Evolutionary conservation across 148 eudicot genomes (phyloP), one percentile per base, ranked within the genome.

Genomic region (Suaeda aralocaspica): DNA sequence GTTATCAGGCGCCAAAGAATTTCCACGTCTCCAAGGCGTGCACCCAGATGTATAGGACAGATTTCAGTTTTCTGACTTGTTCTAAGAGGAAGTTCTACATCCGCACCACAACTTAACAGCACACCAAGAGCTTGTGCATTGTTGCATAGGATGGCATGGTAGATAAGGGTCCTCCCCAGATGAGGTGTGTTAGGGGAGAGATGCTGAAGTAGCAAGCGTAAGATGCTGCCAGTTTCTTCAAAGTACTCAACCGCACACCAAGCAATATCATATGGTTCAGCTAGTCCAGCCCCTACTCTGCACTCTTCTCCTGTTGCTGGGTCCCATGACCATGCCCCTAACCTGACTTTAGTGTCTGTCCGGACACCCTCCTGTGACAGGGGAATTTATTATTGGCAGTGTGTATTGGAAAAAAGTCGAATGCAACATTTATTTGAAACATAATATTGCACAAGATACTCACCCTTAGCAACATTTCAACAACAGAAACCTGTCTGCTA

Each of bases 251-350:
- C 89, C 5, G 92, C 92, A 52, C 92, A 87, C 92, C 92, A 85
- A 56, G 84, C 66, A 41, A 80, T 71, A 44, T 53, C 49, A 39
- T 87, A 87, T 25, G 92, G 89, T 55, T 87, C 92, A 51, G 87
- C 92, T 67, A 87, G 72, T 25, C 92, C 92, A 39, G 92, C 92
- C 19, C 92, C 92, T 39, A 87, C 92, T 53, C 84, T 82, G 71
- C 78, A 83, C 74, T 87, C 89, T 65, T 87, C 92, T 73, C 92
- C 87, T 22, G 85, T 83, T 29, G 74, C 56, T 25, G 73, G 33
- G 53, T 87, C 92, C 89, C 92, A 87, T 49, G 87, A 81, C 92
- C 92, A 87, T n/a, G 92, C 87, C 26, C 92, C 92, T 21, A 87
- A 66, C 33, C 85, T 79, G 57, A 78, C 89, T 77, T 77, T 85